Conservation (phyloP, 306 rosid species). For the Inga oerstediana region DNA sequence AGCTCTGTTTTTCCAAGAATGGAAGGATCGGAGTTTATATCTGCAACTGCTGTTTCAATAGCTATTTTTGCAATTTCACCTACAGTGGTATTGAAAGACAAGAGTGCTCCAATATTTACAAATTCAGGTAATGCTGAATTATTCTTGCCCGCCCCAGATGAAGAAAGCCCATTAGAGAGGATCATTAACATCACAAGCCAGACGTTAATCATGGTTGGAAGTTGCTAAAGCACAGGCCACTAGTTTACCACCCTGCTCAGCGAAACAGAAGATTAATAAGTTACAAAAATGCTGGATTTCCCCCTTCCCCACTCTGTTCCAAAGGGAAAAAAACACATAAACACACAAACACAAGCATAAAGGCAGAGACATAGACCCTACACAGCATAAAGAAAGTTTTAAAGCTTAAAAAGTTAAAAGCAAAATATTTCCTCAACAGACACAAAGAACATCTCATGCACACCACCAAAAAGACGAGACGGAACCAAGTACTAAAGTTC, state of each 20-base stretch:
- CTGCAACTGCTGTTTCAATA: slow-evolving; percentile 66
- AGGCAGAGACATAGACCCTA: neutral
- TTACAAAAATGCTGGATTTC: neutral
- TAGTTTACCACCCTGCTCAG: slow-evolving; percentile 40
- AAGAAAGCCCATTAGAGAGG: slow-evolving; percentile 49
- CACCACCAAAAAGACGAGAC: slow-evolving; percentile 10
- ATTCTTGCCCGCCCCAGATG: slow-evolving; percentile 53
- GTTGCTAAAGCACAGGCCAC: slow-evolving; percentile 29
- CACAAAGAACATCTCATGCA: slow-evolving; percentile 27
- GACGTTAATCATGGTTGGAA: slow-evolving; percentile 50
- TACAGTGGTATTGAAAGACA: slow-evolving; percentile 57
- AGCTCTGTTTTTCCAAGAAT: slow-evolving; percentile 68
- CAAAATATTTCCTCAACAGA: slow-evolving; percentile 9
- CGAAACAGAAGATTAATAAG: slow-evolving; percentile 3
- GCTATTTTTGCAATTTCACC: slow-evolving; percentile 80
- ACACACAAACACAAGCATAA: slow-evolving; percentile 15
- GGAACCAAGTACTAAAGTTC: slow-evolving; percentile 28
- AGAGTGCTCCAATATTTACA: slow-evolving; percentile 72
- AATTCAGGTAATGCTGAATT: slow-evolving; percentile 57
- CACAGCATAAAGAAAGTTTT: neutral
- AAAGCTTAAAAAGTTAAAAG: neutral
- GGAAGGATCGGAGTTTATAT: slow-evolving; percentile 76
- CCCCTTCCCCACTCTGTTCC: neutral
- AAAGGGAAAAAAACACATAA: neutral
- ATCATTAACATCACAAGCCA: slow-evolving; percentile 50